Percentiles rank a stretch among this genome's conserved stretches.
Conservation (phyloP, 306 rosid genomes). For the Prunus fruticosa region DNA sequence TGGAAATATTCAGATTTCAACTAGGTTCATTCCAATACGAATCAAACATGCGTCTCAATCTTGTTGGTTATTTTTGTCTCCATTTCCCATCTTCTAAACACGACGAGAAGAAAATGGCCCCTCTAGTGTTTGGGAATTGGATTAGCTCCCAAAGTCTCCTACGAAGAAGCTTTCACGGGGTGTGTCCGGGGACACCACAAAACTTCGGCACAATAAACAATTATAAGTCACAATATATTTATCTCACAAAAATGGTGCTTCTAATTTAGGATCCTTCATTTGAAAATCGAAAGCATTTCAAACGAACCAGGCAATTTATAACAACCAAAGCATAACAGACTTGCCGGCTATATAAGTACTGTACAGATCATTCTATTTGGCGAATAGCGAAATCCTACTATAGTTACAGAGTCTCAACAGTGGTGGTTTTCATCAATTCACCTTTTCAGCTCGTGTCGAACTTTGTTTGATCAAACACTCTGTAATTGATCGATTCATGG, state of each 20-base stretch:
- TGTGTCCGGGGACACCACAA: no score
- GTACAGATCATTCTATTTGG: slow-evolving; percentile 4
- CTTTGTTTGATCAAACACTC: slow-evolving; percentile 9
- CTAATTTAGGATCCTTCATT: background rate
- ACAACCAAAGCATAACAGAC: background rate
- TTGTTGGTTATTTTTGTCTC: background rate
- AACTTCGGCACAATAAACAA: background rate
- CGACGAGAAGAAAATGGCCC: no score
- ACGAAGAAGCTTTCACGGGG: background rate
- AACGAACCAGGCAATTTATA: background rate
- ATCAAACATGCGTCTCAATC: background rate
- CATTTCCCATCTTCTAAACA: no score
- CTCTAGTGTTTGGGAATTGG: no score
- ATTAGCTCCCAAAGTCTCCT: background rate
- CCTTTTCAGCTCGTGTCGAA: slow-evolving; percentile 9
- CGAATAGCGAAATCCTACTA: background rate
- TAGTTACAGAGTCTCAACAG: background rate
- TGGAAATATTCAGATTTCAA: no score
- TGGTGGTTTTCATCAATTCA: background rate
- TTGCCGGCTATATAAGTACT: background rate
- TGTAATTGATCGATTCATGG: slow-evolving; percentile 7
- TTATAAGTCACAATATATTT: background rate
- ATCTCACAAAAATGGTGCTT: background rate
- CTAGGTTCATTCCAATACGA: no score
- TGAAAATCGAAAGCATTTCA: background rate